phyloP scores from a whole-genome alignment of 345 rosid species.

The Aquilaria sinensis region DNA sequence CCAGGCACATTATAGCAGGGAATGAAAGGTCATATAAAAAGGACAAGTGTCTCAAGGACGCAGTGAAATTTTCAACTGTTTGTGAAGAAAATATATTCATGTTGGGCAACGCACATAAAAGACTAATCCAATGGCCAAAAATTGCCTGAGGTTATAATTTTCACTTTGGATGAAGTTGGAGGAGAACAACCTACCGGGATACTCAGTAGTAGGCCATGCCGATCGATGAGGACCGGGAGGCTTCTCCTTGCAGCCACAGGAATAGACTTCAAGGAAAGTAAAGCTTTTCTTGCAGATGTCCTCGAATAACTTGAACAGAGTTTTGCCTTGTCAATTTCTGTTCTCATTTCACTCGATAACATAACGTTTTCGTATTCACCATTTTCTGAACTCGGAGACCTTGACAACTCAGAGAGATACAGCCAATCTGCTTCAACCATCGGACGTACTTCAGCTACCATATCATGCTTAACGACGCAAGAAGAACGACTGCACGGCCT shows the following conservation, averaged over 20 bases:
- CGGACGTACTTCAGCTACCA: constrained; percentile 43
- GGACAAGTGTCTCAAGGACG: not conserved
- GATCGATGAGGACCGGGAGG: constrained; percentile 61
- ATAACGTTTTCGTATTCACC: constrained; percentile 13
- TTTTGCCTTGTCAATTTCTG: constrained; percentile 13
- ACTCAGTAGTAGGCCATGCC: constrained; percentile 47
- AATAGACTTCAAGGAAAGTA: constrained; percentile 43
- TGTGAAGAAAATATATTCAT: not conserved
- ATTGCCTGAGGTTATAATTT: no score
- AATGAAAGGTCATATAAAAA: not conserved
- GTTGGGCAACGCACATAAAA: not conserved
- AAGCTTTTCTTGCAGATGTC: constrained; percentile 46
- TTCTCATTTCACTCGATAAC: constrained; percentile 1
- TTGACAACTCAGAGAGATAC: constrained; percentile 60
- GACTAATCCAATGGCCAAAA: no score
- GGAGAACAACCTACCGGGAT: constrained; percentile 51
- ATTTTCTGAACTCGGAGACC: constrained; percentile 19
- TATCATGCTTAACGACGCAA: constrained; percentile 25
- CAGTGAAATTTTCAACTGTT: not conserved
- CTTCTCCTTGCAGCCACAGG: constrained; percentile 75
- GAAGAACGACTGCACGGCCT: constrained; percentile 11
- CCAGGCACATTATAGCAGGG: not conserved
- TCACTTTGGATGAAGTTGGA: not conserved
- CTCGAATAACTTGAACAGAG: constrained; percentile 25
- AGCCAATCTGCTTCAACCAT: constrained; percentile 82